Evolutionary conservation across 2,329 filamentous ascomycete species (phyloP).

Genomic region (Cryphonectria radicalis): DNA sequence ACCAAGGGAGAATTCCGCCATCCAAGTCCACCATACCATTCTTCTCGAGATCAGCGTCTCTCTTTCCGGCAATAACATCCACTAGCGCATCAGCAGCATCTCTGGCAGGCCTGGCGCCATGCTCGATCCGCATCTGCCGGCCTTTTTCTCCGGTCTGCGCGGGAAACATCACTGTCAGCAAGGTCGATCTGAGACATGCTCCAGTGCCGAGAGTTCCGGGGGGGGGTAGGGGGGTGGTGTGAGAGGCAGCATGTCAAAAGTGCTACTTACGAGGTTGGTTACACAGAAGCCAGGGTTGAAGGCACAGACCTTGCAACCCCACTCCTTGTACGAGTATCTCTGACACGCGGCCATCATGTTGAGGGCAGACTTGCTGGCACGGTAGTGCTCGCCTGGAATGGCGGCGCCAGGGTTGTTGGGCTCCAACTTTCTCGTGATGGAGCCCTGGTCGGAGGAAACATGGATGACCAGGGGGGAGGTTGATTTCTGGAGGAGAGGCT

Average conservation of each 20-base stretch:
- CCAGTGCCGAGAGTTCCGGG: not conserved
- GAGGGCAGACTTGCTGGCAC: slow-evolving; percentile 44
- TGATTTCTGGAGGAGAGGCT: slow-evolving; percentile 39
- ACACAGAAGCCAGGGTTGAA: slow-evolving; percentile 42
- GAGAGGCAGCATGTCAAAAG: not conserved
- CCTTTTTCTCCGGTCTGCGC: slow-evolving; percentile 34
- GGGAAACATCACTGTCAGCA: not conserved
- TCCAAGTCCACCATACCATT: slow-evolving; percentile 29
- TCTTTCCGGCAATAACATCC: slow-evolving; percentile 36
- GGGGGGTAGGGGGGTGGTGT: not conserved
- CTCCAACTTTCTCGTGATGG: slow-evolving; percentile 36
- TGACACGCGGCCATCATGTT: slow-evolving; percentile 43
- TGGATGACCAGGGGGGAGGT: slow-evolving; percentile 39
- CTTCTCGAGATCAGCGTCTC: slow-evolving; percentile 36
- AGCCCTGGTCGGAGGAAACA: slow-evolving; percentile 41
- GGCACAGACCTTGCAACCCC: slow-evolving; percentile 39
- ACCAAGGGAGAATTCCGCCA: slow-evolving; percentile 3
- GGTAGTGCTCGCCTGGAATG: slow-evolving; percentile 36
- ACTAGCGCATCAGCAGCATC: slow-evolving; percentile 36
- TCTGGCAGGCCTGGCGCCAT: slow-evolving; percentile 36
- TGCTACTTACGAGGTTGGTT: slow-evolving; percentile 34
- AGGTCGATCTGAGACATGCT: not conserved
- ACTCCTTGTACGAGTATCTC: slow-evolving; percentile 35
- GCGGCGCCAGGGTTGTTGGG: slow-evolving; percentile 28
- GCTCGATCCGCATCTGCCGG: slow-evolving; percentile 33